Evolutionary conservation across 495 filamentous ascomycete species (phyloP).

Genomic region (Xylaria venustula): DNA sequence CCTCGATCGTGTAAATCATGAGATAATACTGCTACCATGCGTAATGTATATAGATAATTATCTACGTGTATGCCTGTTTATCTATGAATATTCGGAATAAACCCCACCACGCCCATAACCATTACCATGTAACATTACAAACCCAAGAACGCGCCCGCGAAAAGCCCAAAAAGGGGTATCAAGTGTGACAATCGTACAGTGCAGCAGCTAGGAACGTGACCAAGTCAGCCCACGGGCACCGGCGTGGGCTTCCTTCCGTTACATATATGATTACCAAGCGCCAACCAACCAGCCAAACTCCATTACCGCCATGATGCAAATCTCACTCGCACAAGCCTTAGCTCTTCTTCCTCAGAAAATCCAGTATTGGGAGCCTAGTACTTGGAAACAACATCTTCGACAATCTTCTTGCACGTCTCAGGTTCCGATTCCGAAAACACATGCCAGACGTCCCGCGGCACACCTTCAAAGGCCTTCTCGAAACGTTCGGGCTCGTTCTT

Average conservation of each 20-base stretch:
- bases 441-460: conserved; percentile 71
- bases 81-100: neutral
- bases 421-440: conserved; percentile 77
- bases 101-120: neutral
- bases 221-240: neutral
- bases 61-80: neutral
- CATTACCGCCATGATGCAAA: neutral
- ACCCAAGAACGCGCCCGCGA: neutral
- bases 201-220: neutral
- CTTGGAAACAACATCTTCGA: conserved; percentile 36
- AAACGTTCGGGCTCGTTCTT: conserved; percentile 76
- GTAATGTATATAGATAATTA: neutral
- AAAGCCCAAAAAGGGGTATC: conserved; percentile 2
- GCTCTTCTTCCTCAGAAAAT: neutral
- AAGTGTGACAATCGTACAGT: neutral
- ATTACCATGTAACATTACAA: neutral
- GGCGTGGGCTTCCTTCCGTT: neutral
- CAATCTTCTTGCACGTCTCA: conserved; percentile 51
- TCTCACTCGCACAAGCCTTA: neutral
- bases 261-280: too few species aligned
- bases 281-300: neutral
- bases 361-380: too few species aligned
- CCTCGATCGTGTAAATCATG: too few species aligned
- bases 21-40: too few species aligned
- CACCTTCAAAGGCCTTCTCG: conserved; percentile 74